A percentile compares a stretch with the other conserved stretches of the same genome.
Conservation (phyloP, 345 rosid genomes). For the Acer campestre region DNA sequence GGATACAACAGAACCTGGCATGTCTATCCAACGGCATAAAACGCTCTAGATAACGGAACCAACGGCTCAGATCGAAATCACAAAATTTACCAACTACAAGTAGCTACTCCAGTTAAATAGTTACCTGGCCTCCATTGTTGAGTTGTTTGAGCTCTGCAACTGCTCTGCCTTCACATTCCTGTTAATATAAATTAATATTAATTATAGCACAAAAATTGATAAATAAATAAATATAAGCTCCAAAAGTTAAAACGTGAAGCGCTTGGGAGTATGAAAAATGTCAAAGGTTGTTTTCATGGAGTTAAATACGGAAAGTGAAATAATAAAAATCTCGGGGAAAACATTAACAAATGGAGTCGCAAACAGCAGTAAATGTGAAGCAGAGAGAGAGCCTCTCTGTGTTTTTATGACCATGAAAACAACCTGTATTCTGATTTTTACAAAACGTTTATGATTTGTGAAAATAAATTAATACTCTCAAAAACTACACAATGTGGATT, state of each 20-base stretch:
- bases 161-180: slow-evolving; percentile 57
- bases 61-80: slow-evolving; percentile 45
- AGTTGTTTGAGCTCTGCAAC: slow-evolving; percentile 57
- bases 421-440: background rate
- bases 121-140: slow-evolving; percentile 73
- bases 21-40: slow-evolving; percentile 26
- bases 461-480: no score
- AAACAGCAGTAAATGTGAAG: slow-evolving; percentile 1
- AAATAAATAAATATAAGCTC: background rate
- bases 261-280: background rate
- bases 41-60: background rate
- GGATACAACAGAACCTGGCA: background rate
- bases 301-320: slow-evolving; percentile 13
- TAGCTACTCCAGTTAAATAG: background rate
- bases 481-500: background rate
- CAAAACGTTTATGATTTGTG: background rate
- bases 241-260: background rate
- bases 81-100: background rate
- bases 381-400: background rate
- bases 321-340: background rate
- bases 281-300: background rate
- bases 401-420: background rate
- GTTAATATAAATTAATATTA: slow-evolving; percentile 7
- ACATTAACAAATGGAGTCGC: slow-evolving; percentile 20
- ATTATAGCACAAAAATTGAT: background rate